Percentiles rank a stretch among this genome's conserved stretches.
Conservation (phyloP, 345 rosid genomes). For the Citrus sp. region DNA sequence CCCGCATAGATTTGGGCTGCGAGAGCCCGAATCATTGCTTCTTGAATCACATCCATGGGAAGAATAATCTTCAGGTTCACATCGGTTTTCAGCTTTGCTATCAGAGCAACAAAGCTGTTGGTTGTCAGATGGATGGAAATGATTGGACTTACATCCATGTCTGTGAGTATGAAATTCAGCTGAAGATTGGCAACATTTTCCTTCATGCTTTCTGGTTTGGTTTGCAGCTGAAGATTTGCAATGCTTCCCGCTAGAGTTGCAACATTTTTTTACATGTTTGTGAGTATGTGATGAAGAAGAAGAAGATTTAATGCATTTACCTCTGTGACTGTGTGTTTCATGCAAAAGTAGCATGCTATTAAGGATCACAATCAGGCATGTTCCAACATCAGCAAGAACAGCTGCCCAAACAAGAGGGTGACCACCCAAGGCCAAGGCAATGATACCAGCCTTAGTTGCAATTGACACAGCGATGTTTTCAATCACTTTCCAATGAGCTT, state of each 20-base stretch:
- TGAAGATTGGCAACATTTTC: conserved; percentile 25
- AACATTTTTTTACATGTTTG: conserved; percentile 13
- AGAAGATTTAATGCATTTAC: conserved; percentile 21
- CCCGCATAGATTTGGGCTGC: background rate
- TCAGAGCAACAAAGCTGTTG: conserved; percentile 11
- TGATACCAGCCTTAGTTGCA: conserved; percentile 55
- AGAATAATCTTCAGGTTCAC: conserved; percentile 1
- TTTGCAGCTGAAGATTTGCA: background rate
- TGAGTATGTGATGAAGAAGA: conserved; percentile 5
- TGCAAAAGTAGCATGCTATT: conserved; percentile 77
- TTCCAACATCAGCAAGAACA: conserved; percentile 83
- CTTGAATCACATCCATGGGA: conserved; percentile 14
- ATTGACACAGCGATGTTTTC: conserved; percentile 67
- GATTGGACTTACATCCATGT: background rate
- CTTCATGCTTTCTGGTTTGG: background rate
- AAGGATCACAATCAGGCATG: conserved; percentile 74
- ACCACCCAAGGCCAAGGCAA: conserved; percentile 73
- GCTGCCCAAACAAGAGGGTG: conserved; percentile 91
- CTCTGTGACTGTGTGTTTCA: conserved; percentile 10
- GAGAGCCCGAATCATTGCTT: conserved; percentile 7
- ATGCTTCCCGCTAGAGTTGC: background rate
- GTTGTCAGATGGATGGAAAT: background rate
- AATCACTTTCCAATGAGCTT: conserved; percentile 59
- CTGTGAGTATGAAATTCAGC: background rate
- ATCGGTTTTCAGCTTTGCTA: background rate